These are phyloP conservation scores for Cicer judaicum DNA, from an alignment of 306 rosid genomes.

Conservation along the genomic window DNA sequence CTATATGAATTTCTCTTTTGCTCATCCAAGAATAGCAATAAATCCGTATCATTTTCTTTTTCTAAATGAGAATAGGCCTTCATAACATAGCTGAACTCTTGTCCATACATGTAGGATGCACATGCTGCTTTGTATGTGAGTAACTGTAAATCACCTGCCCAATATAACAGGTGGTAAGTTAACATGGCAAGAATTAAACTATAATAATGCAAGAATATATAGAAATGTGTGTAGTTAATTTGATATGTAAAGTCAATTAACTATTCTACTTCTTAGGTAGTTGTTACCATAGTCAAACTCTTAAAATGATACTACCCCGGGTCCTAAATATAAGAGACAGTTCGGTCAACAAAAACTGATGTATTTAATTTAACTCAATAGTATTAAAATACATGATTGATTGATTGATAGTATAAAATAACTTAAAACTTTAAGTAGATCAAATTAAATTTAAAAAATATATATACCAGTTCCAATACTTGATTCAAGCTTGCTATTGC, in stretches of 20 bases:
- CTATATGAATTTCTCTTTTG: constrained; percentile 52
- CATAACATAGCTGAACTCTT: constrained; percentile 55
- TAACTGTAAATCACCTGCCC: constrained; percentile 72
- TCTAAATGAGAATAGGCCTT: constrained; percentile 54
- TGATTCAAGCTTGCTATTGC: constrained; percentile 48
- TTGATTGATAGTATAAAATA: background rate
- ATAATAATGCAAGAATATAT: background rate
- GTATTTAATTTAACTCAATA: too few relatives aligned
- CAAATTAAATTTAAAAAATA: background rate
- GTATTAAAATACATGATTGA: background rate
- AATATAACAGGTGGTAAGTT: constrained; percentile 38
- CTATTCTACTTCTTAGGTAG: background rate
- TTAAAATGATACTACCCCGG: background rate
- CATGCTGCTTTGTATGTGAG: constrained; percentile 79
- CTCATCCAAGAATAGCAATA: constrained; percentile 55
- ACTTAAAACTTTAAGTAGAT: background rate
- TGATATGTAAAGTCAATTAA: background rate
- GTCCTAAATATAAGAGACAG: too few relatives aligned
- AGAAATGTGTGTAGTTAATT: background rate
- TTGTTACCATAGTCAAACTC: background rate
- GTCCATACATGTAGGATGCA: constrained; percentile 72
- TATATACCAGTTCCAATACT: constrained; percentile 66
- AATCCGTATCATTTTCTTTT: constrained; percentile 50
- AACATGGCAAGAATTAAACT: constrained; percentile 3
- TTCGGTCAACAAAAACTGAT: too few relatives aligned